phyloP scores from a whole-genome alignment of 192 early-diverging fungal species.

The Coemansia sp. region DNA sequence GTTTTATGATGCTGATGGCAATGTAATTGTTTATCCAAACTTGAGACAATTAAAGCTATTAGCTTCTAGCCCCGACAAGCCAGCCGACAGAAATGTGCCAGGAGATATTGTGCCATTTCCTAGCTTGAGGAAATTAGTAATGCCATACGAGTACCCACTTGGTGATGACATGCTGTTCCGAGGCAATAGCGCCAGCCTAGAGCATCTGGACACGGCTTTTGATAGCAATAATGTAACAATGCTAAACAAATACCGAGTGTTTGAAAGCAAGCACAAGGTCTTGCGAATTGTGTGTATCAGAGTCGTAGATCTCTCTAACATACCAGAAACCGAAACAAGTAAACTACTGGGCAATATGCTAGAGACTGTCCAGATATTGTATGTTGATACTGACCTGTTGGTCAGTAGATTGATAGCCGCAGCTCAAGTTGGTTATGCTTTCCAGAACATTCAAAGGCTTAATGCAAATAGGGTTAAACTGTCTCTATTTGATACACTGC shows the following conservation, averaged over 20 bases:
- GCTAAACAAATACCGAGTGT: not conserved
- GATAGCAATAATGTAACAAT: not conserved
- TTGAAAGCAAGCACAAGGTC: not conserved
- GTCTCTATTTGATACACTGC: not conserved
- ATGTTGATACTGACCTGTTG: not conserved
- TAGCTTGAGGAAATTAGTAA: not conserved
- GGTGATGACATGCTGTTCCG: conserved; percentile 11
- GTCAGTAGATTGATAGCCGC: not conserved
- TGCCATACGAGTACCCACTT: not conserved
- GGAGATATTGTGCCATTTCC: conserved; percentile 9
- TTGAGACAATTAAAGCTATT: not conserved
- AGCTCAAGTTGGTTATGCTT: not conserved
- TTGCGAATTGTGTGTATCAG: not conserved
- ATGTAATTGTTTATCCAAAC: not conserved
- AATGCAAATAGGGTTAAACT: not conserved
- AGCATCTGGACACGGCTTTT: not conserved
- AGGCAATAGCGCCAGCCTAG: conserved; percentile 6
- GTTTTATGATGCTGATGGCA: not conserved
- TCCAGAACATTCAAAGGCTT: not conserved
- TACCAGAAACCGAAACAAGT: not conserved
- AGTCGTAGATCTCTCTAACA: not conserved
- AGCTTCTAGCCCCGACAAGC: no score
- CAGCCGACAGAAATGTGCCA: not conserved
- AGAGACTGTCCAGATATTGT: not conserved
- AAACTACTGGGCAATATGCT: not conserved